Percentiles rank a stretch among this genome's conserved stretches.
phyloP scores from a whole-genome alignment of 192 early-diverging fungal genomes.

The Coemansia sp. region DNA sequence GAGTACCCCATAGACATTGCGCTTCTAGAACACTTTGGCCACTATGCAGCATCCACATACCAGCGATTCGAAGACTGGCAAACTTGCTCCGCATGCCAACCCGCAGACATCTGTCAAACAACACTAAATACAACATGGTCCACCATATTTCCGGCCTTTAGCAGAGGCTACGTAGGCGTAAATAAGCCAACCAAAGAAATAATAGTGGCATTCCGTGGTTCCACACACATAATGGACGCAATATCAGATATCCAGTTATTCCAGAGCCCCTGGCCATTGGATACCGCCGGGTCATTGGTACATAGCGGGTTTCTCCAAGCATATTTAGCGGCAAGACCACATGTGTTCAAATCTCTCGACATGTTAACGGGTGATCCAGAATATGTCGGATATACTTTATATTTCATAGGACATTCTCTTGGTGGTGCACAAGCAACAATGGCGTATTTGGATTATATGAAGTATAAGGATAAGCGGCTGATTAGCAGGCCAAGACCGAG shows the following conservation, averaged over 20 bases:
- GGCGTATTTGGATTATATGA: constrained; percentile 22
- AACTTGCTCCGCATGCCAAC: constrained; percentile 11
- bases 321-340: constrained; percentile 18
- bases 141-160: constrained; percentile 24
- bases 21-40: constrained; percentile 21
- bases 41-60: constrained; percentile 33
- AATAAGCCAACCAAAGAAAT: constrained; percentile 7
- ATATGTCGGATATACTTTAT: constrained; percentile 10
- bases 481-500: not conserved
- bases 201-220: constrained; percentile 35
- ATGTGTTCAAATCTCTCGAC: constrained; percentile 10
- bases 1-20: not conserved
- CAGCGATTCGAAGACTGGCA: constrained; percentile 38
- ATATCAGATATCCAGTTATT: constrained; percentile 21
- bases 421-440: constrained; percentile 42
- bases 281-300: constrained; percentile 12
- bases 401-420: constrained; percentile 45
- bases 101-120: constrained; percentile 15
- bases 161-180: constrained; percentile 35
- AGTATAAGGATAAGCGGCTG: not conserved
- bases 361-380: not conserved
- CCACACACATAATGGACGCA: constrained; percentile 35
- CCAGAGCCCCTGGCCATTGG: constrained; percentile 19
- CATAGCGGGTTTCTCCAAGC: constrained; percentile 40
- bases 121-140: constrained; percentile 23